A percentile compares a stretch with the other conserved stretches of the same genome.
These are phyloP conservation scores for Aspergillus asperescens DNA, from an alignment of 495 filamentous ascomycete genomes.

Conservation along the genomic window DNA sequence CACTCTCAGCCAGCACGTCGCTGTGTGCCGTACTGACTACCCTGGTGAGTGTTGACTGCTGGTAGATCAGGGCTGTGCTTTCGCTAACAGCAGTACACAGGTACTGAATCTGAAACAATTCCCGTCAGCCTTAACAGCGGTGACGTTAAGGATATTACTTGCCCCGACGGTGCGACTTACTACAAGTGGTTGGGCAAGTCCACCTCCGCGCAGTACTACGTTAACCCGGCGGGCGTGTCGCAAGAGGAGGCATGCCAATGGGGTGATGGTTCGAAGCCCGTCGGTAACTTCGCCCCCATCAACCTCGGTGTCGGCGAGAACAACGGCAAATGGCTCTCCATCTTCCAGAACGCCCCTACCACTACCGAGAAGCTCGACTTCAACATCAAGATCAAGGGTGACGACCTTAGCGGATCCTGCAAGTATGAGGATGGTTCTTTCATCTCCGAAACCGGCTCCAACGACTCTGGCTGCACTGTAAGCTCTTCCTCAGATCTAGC, in stretches of 20 bases:
- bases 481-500: slow-evolving; percentile 18
- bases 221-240: slow-evolving; percentile 72
- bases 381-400: slow-evolving; percentile 64
- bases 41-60: slow-evolving; percentile 49
- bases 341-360: slow-evolving; percentile 69
- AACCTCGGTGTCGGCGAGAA: slow-evolving; percentile 79
- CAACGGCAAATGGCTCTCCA: slow-evolving; percentile 71
- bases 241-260: slow-evolving; percentile 72
- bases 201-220: slow-evolving; percentile 95
- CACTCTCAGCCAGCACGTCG: slow-evolving; percentile 55
- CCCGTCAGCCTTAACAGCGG: slow-evolving; percentile 60
- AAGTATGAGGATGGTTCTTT: slow-evolving; percentile 61
- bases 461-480: slow-evolving; percentile 65
- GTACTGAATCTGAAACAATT: slow-evolving; percentile 76
- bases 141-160: slow-evolving; percentile 56
- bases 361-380: slow-evolving; percentile 59
- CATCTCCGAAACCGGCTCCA: slow-evolving; percentile 36
- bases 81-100: slow-evolving; percentile 28
- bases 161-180: slow-evolving; percentile 63
- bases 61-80: background rate
- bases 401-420: slow-evolving; percentile 63
- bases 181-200: slow-evolving; percentile 67
- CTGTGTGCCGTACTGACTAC: slow-evolving; percentile 94
- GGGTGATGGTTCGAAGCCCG: slow-evolving; percentile 54
- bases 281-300: slow-evolving; percentile 87